phyloP scores from a whole-genome alignment of 345 rosid species.

The Orychophragmus violaceus region DNA sequence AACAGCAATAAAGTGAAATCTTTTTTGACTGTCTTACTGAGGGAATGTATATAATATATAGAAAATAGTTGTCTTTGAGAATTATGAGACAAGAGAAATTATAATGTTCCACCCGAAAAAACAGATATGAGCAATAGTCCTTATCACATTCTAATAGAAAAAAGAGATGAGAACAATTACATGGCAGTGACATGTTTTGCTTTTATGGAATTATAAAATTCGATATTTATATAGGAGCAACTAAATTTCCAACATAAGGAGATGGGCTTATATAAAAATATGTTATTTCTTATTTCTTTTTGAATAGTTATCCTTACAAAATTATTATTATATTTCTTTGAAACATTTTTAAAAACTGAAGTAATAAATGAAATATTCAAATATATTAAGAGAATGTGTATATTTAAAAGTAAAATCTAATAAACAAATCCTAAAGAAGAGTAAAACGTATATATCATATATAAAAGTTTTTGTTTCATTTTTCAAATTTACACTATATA shows the following conservation, averaged over 20 bases:
- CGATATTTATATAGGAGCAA: conserved; percentile 7
- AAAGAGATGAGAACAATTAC: conserved; percentile 18
- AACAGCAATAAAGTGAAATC: neutral
- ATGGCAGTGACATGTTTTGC: conserved; percentile 25
- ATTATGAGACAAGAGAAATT: neutral
- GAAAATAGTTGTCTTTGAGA: neutral
- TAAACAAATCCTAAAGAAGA: neutral
- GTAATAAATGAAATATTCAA: neutral
- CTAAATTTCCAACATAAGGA: conserved; percentile 20
- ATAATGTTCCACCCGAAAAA: neutral
- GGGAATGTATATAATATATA: neutral
- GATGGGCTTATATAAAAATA: conserved; percentile 18
- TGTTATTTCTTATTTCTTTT: neutral
- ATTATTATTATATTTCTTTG: neutral
- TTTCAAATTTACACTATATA: neutral
- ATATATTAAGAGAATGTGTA: neutral
- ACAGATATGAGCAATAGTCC: conserved; percentile 15
- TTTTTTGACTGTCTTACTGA: neutral
- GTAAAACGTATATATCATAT: neutral
- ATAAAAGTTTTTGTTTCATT: too few relatives aligned
- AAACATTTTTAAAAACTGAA: neutral
- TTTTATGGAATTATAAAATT: neutral
- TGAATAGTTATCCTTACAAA: neutral
- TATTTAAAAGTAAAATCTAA: neutral
- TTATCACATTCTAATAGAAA: conserved; percentile 16